Base-by-base conservation (phyloP, 1,139 yeast species). In the Kurtzmaniella quercitrusa region DNA sequence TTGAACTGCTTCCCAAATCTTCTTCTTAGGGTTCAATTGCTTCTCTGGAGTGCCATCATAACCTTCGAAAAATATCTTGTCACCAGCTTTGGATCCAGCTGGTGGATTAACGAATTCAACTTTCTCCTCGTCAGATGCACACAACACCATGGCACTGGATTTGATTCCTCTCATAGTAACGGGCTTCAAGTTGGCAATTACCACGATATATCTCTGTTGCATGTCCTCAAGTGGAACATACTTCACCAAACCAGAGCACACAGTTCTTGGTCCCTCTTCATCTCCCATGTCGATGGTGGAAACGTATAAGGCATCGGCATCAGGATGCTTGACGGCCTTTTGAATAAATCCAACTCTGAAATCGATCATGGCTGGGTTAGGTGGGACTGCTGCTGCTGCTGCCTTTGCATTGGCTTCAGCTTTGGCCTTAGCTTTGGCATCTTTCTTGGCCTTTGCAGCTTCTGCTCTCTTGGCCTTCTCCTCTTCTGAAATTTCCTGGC, bases 81-180 rank as follows among this genome's bases (percentile, higher is more conserved):
- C 98, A 68, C 99, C 99, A 12, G 98, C 82, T 70, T 88, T 79
- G 40, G 96, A 80, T n/a, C 91, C 96, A 37, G 80, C 81, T 52
- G 99, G 99, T 47, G 98, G 98, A 65, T 85, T 85, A 53, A 93
- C 94, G 58, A 94, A 89, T 68, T 94, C 98, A 46, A 93, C 96
- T 8, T 56, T 63, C 39, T 74, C 76, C 42, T 77, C 82, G 51
- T 70, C 70, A 44, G 94, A 82, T 31, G 96, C 98, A 76, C 98
- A 93, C 56, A 93, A 77, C 41, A 93, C 98, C 98, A 94, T 94
- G 47, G 96, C 99, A 46, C 82, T 74, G 15, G 97, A 90, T 67
- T 89, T 90, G 63, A 93, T 82, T 50, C 98, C 98, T 60, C 89
- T 70, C 82, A 82, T 79, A 51, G 82, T 78, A 3, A 80, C 78